Percentiles rank a stretch among this genome's conserved stretches.
phyloP scores from a whole-genome alignment of 305 asterid genomes.

The Lippia alba region DNA sequence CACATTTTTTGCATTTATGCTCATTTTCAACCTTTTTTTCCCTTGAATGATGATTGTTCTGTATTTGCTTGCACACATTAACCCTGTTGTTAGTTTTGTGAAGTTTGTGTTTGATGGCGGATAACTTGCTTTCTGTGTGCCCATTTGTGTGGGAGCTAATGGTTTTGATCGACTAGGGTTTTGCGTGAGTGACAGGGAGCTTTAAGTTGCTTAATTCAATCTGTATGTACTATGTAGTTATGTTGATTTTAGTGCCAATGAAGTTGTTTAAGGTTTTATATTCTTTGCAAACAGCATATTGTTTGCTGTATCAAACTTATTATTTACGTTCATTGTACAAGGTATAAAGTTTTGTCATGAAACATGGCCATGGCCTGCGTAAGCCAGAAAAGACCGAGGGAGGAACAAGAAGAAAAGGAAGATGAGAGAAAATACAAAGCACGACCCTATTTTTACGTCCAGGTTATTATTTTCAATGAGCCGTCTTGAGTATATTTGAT shows the following conservation, averaged over 20 bases:
- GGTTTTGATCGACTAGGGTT: constrained; percentile 75
- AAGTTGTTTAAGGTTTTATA: constrained; percentile 29
- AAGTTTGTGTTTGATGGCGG: constrained; percentile 27
- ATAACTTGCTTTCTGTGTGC: constrained; percentile 26
- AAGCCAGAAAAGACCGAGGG: constrained; percentile 71
- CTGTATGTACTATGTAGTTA: constrained; percentile 28
- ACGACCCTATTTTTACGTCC: constrained; percentile 92
- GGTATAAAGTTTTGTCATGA: constrained; percentile 22
- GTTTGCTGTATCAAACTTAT: constrained; percentile 56
- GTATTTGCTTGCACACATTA: constrained; percentile 33
- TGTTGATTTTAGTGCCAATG: constrained; percentile 30
- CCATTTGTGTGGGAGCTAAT: constrained; percentile 34
- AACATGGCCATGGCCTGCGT: constrained; percentile 31
- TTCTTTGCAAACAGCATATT: constrained; percentile 8
- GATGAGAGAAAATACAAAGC: constrained; percentile 93
- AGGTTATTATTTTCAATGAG: constrained; percentile 54
- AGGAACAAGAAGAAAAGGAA: constrained; percentile 60
- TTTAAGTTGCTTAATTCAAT: constrained; percentile 46
- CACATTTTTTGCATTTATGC: constrained; percentile 24
- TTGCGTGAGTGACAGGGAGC: constrained; percentile 38
- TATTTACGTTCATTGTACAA: not conserved
- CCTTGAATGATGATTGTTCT: constrained; percentile 5
- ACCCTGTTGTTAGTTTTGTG: constrained; percentile 29
- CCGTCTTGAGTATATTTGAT: constrained; percentile 12
- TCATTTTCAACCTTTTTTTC: constrained; percentile 22